Base-by-base conservation (phyloP, 208 protist genomes). In the Naegleria fowleri region DNA sequence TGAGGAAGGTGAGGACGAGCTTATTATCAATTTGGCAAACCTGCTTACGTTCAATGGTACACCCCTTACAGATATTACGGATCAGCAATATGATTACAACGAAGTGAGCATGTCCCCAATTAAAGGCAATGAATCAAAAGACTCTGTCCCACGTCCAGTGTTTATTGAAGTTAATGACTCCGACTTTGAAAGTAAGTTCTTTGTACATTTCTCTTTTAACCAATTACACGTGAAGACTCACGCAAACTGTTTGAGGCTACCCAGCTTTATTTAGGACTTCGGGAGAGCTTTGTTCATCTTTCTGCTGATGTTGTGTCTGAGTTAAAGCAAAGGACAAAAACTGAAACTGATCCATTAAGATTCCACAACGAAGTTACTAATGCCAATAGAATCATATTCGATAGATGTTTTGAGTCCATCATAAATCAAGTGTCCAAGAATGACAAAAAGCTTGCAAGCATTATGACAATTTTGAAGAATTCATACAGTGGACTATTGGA, bases 31-130 rank as follows among this genome's bases (percentile, higher is more conserved):
- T 33, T 90, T 97, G 19, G 93, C 94, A 13, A 83, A 90, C 22
- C 91, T 96, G 13, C 91, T 94, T 40, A 92, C 90, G 84, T 95
- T 96, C 91, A 96, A 96, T 91, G 95, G 94, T 16, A 95, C 94
- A 6, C 92, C 92, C 15, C 33, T 90, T 5, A 88, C 85, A 48
- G 85, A 88, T 88, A 88, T 88, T 88, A 40, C 85, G 11, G 85
- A 88, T 39, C 51, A 29, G 9, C 16, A 88, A 84, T 19, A 16
- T 33, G 16, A 38, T 0, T 41, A 33, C 38, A 40, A 84, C 15
- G 38, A 40, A 39, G 76, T 39, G 33, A 39, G 25, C 13, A 16
- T 40, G 15, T 84, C 33, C 19, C 29, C 76, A 84, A 84, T 40
- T 84, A 36, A 36, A 84, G 76, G 0, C 15, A 84, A 0, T 29